Conservation (phyloP, 495 filamentous ascomycete species). For the Penicillium cataractarum region DNA sequence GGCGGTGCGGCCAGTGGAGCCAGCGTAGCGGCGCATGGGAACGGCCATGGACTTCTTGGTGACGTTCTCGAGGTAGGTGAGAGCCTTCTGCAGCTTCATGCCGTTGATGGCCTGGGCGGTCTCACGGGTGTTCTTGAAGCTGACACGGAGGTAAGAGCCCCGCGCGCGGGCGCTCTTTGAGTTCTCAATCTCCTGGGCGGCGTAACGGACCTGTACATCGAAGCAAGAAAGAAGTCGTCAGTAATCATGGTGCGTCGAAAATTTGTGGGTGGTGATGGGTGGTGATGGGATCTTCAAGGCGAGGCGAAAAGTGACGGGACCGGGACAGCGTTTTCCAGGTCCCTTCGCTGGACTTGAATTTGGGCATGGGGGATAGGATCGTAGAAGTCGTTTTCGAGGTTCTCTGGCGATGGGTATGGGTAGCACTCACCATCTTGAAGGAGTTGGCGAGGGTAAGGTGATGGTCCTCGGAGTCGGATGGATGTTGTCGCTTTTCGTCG, state of each 20-base stretch:
- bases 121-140: conserved; percentile 99
- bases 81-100: conserved; percentile 95
- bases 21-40: conserved; percentile 94
- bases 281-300: conserved; percentile 9
- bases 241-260: conserved; percentile 28
- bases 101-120: conserved; percentile 98
- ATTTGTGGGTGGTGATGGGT: not conserved
- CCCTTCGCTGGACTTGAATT: conserved; percentile 2
- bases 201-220: conserved; percentile 87
- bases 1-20: conserved; percentile 87
- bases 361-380: conserved; percentile 12
- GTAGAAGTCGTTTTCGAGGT: conserved; percentile 11
- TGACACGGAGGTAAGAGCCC: conserved; percentile 97
- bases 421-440: conserved; percentile 60
- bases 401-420: conserved; percentile 21
- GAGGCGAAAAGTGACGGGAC: conserved; percentile 1
- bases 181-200: conserved; percentile 82
- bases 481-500: conserved; percentile 53
- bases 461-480: conserved; percentile 53
- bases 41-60: conserved; percentile 93
- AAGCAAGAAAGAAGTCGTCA: conserved; percentile 35
- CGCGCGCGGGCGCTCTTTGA: conserved; percentile 95
- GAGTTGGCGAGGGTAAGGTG: conserved; percentile 49
- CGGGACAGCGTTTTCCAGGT: not conserved
- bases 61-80: conserved; percentile 96